Evolutionary conservation across 2,329 filamentous ascomycete species (phyloP).

Genomic region (Ceratocystiopsis minuta): DNA sequence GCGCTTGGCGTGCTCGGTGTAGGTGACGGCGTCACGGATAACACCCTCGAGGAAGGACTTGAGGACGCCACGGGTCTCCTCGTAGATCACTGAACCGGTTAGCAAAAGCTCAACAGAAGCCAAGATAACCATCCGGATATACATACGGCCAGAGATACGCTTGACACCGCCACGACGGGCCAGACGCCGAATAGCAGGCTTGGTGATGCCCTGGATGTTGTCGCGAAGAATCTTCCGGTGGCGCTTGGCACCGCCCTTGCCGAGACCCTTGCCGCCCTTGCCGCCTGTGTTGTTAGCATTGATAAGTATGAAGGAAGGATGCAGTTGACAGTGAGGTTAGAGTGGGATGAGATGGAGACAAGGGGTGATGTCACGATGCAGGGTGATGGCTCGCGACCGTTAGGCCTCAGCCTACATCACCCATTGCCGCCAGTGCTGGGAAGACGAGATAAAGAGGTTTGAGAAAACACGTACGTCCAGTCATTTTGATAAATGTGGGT

Average conservation of each 20-base stretch:
- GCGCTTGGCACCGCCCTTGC: constrained; percentile 96
- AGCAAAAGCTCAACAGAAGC: neutral
- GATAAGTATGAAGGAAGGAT: no score
- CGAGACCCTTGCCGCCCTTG: constrained; percentile 94
- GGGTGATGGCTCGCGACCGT: neutral
- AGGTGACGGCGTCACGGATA: constrained; percentile 61
- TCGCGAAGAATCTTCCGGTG: constrained; percentile 98
- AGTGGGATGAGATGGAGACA: neutral
- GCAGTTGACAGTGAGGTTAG: neutral
- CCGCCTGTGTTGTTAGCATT: constrained; percentile 45
- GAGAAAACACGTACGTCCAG: constrained; percentile 38
- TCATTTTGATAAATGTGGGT: constrained; percentile 37
- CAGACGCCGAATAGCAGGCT: constrained; percentile 96
- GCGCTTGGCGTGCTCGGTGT: constrained; percentile 66
- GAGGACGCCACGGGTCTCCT: constrained; percentile 59
- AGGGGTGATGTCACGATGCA: constrained; percentile 1
- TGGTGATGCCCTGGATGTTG: constrained; percentile 99
- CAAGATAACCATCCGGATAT: neutral
- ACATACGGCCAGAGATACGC: constrained; percentile 91
- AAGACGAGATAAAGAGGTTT: neutral
- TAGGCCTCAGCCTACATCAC: neutral
- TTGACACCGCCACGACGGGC: constrained; percentile 98
- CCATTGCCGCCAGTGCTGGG: neutral
- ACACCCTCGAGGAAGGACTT: constrained; percentile 65
- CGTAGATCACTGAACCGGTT: constrained; percentile 45